A percentile compares a stretch with the other conserved stretches of the same genome.
phyloP scores from a whole-genome alignment of 768 basidiomycete species.

The Pleurotus platypus region DNA sequence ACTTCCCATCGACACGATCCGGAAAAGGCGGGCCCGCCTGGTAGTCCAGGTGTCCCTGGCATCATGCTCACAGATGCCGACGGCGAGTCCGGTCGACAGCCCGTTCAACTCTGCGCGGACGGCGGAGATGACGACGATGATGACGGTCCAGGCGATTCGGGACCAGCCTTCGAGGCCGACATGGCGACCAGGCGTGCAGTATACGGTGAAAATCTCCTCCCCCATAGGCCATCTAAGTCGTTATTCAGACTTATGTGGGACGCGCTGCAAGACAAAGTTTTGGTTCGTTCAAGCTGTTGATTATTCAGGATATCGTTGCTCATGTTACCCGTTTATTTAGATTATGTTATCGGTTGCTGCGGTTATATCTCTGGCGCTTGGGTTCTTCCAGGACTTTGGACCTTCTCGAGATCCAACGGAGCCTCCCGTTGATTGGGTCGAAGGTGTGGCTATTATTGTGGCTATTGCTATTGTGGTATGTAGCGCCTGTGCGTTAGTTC shows the following conservation, averaged over 20 bases:
- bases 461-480: constrained; percentile 73
- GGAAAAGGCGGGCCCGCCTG: constrained; percentile 16
- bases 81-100: constrained; percentile 5
- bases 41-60: constrained; percentile 14
- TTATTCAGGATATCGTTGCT: constrained; percentile 4
- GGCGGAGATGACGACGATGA: constrained; percentile 13
- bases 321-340: constrained; percentile 31
- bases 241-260: constrained; percentile 79
- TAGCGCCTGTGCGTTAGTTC: constrained; percentile 5
- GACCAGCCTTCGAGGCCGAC: constrained; percentile 36
- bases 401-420: constrained; percentile 50
- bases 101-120: constrained; percentile 1
- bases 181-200: constrained; percentile 61
- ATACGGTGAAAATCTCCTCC: constrained; percentile 76
- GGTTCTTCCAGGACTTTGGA: constrained; percentile 93
- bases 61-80: constrained; percentile 18
- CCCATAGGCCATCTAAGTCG: constrained; percentile 63
- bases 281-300: constrained; percentile 44
- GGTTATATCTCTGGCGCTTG: constrained; percentile 87
- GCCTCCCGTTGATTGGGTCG: constrained; percentile 94
- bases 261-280: constrained; percentile 86
- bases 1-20: constrained; percentile 10
- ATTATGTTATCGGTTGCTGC: constrained; percentile 90
- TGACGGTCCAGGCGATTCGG: constrained; percentile 16
- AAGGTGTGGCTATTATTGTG: constrained; percentile 82